These are phyloP conservation scores for Colletotrichum echinochloae DNA, from an alignment of 2,329 filamentous ascomycete genomes.

Conservation along the genomic window DNA sequence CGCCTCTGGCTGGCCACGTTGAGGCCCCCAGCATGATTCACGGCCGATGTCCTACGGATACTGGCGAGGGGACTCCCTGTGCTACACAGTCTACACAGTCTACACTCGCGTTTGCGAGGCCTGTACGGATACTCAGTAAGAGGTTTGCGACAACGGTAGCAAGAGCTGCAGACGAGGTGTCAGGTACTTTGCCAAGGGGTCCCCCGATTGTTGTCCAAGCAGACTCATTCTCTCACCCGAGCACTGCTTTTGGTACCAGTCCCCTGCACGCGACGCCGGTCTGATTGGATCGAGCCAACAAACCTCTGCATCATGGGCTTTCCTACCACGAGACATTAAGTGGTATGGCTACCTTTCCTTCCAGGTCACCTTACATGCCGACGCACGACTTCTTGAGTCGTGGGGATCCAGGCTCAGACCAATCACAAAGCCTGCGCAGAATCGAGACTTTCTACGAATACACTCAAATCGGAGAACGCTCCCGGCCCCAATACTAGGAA, in stretches of 20 bases:
- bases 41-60: constrained; percentile 4
- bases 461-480: constrained; percentile 12
- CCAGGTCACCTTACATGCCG: constrained; percentile 26
- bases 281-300: constrained; percentile 26
- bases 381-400: constrained; percentile 35
- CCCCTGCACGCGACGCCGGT: constrained; percentile 11
- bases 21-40: constrained; percentile 31
- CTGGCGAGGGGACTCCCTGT: constrained; percentile 34
- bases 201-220: constrained; percentile 27
- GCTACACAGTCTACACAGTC: background rate
- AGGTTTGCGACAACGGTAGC: constrained; percentile 33
- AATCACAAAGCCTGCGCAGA: constrained; percentile 36
- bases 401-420: constrained; percentile 14
- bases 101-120: constrained; percentile 21
- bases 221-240: constrained; percentile 9
- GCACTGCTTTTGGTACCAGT: constrained; percentile 19
- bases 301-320: constrained; percentile 10
- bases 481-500: constrained; percentile 2
- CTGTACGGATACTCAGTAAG: too few relatives aligned
- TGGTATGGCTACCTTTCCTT: constrained; percentile 30
- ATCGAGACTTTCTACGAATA: constrained; percentile 20
- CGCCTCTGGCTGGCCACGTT: constrained; percentile 17
- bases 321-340: constrained; percentile 18
- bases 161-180: constrained; percentile 29
- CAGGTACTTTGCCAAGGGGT: constrained; percentile 15